phyloP scores from a whole-genome alignment of 2,329 filamentous ascomycete genomes.

The Pseudocercospora vitis region DNA sequence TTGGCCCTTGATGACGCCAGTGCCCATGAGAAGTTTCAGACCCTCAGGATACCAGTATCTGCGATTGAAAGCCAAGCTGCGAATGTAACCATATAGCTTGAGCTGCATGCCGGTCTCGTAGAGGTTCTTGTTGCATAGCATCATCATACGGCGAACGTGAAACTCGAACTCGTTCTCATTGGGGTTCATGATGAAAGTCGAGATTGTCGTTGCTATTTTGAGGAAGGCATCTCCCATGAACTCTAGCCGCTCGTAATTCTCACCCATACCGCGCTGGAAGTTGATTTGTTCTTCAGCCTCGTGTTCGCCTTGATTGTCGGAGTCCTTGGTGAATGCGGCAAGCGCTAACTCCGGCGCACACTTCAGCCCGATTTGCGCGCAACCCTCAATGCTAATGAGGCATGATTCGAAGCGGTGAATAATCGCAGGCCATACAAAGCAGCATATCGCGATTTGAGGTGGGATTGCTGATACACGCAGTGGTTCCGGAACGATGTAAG shows the following conservation, averaged over 20 bases:
- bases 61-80: constrained; percentile 76
- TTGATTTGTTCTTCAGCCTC: constrained; percentile 63
- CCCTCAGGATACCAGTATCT: constrained; percentile 87
- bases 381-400: constrained; percentile 77
- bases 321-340: constrained; percentile 90
- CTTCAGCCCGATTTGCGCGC: constrained; percentile 61
- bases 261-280: constrained; percentile 81
- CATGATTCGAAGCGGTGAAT: constrained; percentile 80
- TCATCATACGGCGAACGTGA: constrained; percentile 85
- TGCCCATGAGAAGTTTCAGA: constrained; percentile 68
- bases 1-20: constrained; percentile 34
- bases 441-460: constrained; percentile 67
- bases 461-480: constrained; percentile 74
- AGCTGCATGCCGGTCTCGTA: constrained; percentile 72
- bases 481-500: constrained; percentile 72
- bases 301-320: constrained; percentile 77
- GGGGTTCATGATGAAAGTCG: constrained; percentile 74
- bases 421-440: constrained; percentile 76
- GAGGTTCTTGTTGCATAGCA: constrained; percentile 89
- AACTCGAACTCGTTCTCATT: constrained; percentile 80
- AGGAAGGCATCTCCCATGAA: constrained; percentile 92
- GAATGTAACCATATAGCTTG: constrained; percentile 71
- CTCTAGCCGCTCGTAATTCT: constrained; percentile 92
- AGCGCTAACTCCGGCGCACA: constrained; percentile 71
- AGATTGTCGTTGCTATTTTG: constrained; percentile 92